Percentiles rank a stretch among this genome's conserved stretches.
These are phyloP conservation scores for Penicillium ucsense DNA, from an alignment of 495 filamentous ascomycete genomes.

Conservation along the genomic window DNA sequence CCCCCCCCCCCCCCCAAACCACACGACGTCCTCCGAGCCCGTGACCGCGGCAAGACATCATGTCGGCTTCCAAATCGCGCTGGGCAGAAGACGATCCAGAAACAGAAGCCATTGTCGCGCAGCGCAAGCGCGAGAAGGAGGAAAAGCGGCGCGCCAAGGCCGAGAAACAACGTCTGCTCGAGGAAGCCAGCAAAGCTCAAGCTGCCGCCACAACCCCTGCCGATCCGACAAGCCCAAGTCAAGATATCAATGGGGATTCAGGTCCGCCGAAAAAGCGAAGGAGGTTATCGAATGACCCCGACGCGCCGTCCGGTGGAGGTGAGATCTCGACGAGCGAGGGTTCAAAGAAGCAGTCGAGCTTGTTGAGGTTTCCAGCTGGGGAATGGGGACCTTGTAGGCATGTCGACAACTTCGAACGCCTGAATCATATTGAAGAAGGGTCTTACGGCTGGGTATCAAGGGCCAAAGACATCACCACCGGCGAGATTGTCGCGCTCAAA, in stretches of 20 bases:
- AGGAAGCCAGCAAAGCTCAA: conserved; percentile 41
- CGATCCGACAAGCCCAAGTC: conserved; percentile 7
- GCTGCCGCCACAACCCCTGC: conserved; percentile 8
- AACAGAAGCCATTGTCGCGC: conserved; percentile 60
- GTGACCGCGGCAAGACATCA: conserved; percentile 19
- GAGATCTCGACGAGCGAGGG: conserved; percentile 16
- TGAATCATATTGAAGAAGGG: conserved; percentile 97
- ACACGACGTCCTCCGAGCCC: not conserved
- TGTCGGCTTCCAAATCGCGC: conserved; percentile 65
- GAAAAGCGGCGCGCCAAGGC: conserved; percentile 77
- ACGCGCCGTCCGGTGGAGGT: conserved; percentile 19
- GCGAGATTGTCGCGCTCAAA: conserved; percentile 86
- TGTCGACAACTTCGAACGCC: conserved; percentile 79
- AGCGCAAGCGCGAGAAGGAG: conserved; percentile 78
- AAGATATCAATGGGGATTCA: conserved; percentile 14
- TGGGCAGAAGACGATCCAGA: conserved; percentile 73
- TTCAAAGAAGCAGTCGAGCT: conserved; percentile 21
- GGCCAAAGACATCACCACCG: conserved; percentile 68
- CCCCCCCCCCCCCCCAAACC: not conserved
- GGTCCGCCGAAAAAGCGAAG: conserved; percentile 34
- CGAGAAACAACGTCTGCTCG: conserved; percentile 68
- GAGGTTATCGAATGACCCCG: conserved; percentile 36
- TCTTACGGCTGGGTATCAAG: conserved; percentile 91
- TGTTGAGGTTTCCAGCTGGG: conserved; percentile 61
- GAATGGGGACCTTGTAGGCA: conserved; percentile 68